Evolutionary conservation across 805 yeast species (phyloP).

Genomic region (Ogataea zsoltii): DNA sequence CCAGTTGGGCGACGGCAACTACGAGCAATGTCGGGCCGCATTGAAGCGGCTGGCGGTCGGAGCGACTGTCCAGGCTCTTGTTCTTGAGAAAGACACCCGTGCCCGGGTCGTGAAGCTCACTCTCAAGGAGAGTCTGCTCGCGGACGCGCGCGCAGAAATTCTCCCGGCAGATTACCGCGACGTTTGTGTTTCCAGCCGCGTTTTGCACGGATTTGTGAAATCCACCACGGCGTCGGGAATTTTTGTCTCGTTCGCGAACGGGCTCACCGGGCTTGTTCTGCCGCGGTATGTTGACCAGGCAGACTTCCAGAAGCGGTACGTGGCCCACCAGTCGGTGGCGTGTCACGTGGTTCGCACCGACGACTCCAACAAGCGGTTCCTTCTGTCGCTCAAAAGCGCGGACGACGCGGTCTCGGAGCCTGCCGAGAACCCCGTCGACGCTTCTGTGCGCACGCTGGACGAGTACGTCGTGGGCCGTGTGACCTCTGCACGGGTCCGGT

Average conservation of each 20-base stretch:
- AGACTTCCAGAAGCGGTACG: slow-evolving; percentile 55
- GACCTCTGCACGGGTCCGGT: slow-evolving; percentile 59
- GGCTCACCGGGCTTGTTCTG: slow-evolving; percentile 78
- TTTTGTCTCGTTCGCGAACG: slow-evolving; percentile 79
- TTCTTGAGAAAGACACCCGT: slow-evolving; percentile 64
- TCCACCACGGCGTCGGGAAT: slow-evolving; percentile 79
- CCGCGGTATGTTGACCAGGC: slow-evolving; percentile 68
- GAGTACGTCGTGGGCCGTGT: slow-evolving; percentile 62
- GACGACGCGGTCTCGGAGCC: slow-evolving; percentile 25
- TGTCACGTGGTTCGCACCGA: slow-evolving; percentile 69
- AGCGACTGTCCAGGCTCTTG: slow-evolving; percentile 54
- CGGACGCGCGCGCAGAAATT: slow-evolving; percentile 52
- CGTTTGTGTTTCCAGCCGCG: slow-evolving; percentile 46
- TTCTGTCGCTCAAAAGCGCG: slow-evolving; percentile 48
- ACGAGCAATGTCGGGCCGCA: slow-evolving; percentile 66
- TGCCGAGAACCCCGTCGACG: slow-evolving; percentile 62
- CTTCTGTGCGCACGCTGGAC: slow-evolving; percentile 42
- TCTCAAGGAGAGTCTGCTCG: slow-evolving; percentile 64
- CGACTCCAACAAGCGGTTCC: slow-evolving; percentile 67
- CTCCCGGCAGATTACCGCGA: slow-evolving; percentile 67
- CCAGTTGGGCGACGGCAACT: slow-evolving; percentile 75
- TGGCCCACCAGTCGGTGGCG: slow-evolving; percentile 67
- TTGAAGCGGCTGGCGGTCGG: slow-evolving; percentile 68
- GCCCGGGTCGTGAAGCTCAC: slow-evolving; percentile 63
- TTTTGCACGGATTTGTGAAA: slow-evolving; percentile 72